Evolutionary conservation across 2,329 filamentous ascomycete species (phyloP).

Genomic region (Lachnellula subtilissima): DNA sequence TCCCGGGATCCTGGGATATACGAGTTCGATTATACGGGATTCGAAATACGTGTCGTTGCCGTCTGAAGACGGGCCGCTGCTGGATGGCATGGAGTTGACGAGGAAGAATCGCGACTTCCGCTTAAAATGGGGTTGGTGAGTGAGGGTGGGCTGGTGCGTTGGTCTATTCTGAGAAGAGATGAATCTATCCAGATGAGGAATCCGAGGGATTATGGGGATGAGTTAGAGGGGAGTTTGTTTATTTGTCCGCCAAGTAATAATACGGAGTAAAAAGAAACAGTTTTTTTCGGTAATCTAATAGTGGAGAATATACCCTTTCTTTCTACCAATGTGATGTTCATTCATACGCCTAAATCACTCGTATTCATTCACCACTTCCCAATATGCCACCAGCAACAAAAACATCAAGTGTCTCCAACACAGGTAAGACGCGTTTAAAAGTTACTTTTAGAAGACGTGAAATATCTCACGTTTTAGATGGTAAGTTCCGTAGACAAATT

Average conservation of each 20-base stretch:
- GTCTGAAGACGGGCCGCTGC: not conserved
- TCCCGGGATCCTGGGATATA: not conserved
- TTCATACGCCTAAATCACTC: not conserved
- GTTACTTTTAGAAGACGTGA: not conserved
- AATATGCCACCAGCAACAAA: not conserved
- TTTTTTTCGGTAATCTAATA: too few relatives aligned
- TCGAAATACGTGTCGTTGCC: constrained; percentile 1
- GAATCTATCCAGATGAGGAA: not conserved
- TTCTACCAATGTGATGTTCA: not conserved
- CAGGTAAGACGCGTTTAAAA: not conserved
- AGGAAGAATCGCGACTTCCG: constrained; percentile 1
- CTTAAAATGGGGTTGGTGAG: constrained; percentile 1
- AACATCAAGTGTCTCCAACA: not conserved
- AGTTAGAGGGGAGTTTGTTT: not conserved
- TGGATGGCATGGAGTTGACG: not conserved
- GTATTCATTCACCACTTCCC: not conserved
- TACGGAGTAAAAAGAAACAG: not conserved
- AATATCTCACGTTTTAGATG: not conserved
- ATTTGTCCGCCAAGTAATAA: not conserved
- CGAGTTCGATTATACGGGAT: constrained; percentile 1
- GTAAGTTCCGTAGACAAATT: not conserved
- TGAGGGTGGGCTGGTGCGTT: not conserved
- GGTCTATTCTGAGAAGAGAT: not conserved
- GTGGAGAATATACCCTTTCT: not conserved
- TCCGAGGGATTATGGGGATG: not conserved